phyloP scores from a whole-genome alignment of 352 stramenopile genomes.

The Phytophthora nicotianae region DNA sequence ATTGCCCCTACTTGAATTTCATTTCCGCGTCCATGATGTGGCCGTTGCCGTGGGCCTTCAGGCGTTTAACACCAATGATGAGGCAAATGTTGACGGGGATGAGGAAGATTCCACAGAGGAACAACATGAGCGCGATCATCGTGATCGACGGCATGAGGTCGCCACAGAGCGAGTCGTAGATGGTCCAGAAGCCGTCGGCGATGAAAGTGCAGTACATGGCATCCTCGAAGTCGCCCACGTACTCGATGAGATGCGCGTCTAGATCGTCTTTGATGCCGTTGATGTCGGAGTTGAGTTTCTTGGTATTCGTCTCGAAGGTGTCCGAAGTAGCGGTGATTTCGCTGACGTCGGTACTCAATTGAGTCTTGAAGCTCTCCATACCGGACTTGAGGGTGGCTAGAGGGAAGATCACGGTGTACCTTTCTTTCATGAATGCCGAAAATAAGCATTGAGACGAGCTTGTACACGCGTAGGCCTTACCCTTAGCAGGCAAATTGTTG shows the following conservation, averaged over 20 bases:
- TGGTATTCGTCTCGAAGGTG: conserved; percentile 56
- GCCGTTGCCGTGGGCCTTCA: conserved; percentile 58
- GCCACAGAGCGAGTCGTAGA: conserved; percentile 59
- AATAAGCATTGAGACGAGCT: conserved; percentile 13
- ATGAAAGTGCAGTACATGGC: conserved; percentile 74
- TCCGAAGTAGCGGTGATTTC: conserved; percentile 33
- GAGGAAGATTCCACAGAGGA: conserved; percentile 67
- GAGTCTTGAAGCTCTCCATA: conserved; percentile 32
- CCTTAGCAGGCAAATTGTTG: neutral
- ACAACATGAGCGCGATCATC: conserved; percentile 81
- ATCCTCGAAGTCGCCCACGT: conserved; percentile 59
- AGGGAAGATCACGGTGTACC: conserved; percentile 6
- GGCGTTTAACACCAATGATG: conserved; percentile 68
- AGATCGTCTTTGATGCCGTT: conserved; percentile 49
- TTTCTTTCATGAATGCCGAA: conserved; percentile 22
- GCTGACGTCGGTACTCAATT: conserved; percentile 41
- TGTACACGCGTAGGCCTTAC: neutral
- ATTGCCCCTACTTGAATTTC: conserved; percentile 58
- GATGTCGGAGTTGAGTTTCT: conserved; percentile 41
- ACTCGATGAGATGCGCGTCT: conserved; percentile 49
- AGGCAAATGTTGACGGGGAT: conserved; percentile 72
- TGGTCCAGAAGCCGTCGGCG: conserved; percentile 44
- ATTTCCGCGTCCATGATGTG: conserved; percentile 66
- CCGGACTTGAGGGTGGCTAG: conserved; percentile 26
- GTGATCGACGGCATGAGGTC: conserved; percentile 71